Base-by-base conservation (phyloP, 1,284 basidiomycete species). In the Polyporus tsugae region DNA sequence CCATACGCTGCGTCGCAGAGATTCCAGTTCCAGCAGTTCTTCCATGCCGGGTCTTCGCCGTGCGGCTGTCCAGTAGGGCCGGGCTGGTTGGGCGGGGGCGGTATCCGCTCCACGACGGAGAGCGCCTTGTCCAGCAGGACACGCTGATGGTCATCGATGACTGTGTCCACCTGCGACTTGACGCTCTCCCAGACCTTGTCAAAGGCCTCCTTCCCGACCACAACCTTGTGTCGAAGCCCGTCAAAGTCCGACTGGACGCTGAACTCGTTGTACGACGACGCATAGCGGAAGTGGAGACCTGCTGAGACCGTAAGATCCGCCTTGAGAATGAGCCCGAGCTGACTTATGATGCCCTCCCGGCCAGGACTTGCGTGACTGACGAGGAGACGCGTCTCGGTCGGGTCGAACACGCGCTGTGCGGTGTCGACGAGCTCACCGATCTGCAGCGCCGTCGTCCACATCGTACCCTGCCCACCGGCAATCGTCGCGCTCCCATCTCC, bases 11-110 rank as follows among this genome's bases (percentile, higher is more conserved):
- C 97, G 77, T 99, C 97, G 68, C 97, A 96, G 52, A 98, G 82
- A 76, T 97, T 96, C 96, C 96, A 99, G 80, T 99, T 96, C 97
- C 97, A 99, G 76, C 94, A 96, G 80, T 96, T 99, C 82, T 96
- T 99, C 97, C 96, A 98, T 0, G 94, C 89, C 4, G 92, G 89
- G 73, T 96, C 95, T 77, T 96, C 95, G 9, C 84, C 82, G 33
- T 85, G 84, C 4, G 85, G 80, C 25, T 80, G 80, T 11, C 86
- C 85, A 2, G 85, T 86, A 5, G 86, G 84, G 52, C 87, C 89
- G 17, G 85, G 83, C 62, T 86, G 84, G 4, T 87, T 85, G 52
- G 89, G 87, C 1, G 87, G 79, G 4, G 90, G 83, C 6, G 95
- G 95, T 17, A 97, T 82, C 55, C 93, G 87, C 75, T 95, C 94